phyloP scores from a whole-genome alignment of 495 filamentous ascomycete species.

The Neurospora sp. region DNA sequence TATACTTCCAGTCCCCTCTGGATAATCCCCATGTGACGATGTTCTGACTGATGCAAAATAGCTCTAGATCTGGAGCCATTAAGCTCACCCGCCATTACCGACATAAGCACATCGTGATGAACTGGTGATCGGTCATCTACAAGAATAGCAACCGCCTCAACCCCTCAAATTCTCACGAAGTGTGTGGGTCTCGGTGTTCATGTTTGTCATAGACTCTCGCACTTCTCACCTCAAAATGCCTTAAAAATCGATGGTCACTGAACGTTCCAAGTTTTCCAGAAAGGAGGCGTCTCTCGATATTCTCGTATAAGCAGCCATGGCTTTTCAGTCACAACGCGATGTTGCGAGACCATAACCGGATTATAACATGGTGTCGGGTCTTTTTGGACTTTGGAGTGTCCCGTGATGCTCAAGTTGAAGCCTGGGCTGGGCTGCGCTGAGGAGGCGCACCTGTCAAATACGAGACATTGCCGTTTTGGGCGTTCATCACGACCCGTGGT shows the following conservation, averaged over 20 bases:
- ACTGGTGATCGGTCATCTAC: background rate
- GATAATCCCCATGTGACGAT: background rate
- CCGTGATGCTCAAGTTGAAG: background rate
- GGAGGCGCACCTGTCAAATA: background rate
- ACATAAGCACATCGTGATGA: background rate
- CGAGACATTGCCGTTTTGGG: background rate
- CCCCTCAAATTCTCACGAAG: background rate
- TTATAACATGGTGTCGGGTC: background rate
- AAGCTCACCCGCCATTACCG: background rate
- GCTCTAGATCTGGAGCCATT: background rate
- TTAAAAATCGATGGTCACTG: background rate
- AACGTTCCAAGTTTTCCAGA: background rate
- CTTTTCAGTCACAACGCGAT: background rate
- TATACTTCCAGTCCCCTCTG: background rate
- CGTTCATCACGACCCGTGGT: background rate
- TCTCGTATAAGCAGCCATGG: background rate
- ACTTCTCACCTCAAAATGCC: background rate
- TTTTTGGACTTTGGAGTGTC: background rate
- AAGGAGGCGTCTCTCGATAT: background rate
- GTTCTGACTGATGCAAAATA: background rate
- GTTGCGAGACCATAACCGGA: background rate
- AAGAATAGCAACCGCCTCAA: background rate
- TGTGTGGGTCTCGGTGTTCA: background rate
- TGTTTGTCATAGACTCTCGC: background rate
- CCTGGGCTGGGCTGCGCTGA: background rate